phyloP scores from a whole-genome alignment of 108 stramenopile species.

The Discostella stelligeroides region DNA sequence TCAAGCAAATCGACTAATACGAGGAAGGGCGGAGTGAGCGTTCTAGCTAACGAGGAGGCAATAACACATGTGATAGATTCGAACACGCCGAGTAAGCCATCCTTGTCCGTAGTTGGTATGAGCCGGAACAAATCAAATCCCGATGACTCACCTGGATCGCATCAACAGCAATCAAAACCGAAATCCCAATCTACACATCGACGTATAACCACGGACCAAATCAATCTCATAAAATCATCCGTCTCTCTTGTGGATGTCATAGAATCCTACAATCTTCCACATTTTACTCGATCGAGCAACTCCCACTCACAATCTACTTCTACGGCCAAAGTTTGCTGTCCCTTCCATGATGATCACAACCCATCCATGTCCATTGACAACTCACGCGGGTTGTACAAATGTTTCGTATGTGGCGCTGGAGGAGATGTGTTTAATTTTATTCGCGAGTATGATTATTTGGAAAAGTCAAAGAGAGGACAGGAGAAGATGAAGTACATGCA shows the following conservation, averaged over 20 bases:
- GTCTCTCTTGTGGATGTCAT: constrained; percentile 61
- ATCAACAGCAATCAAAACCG: neutral
- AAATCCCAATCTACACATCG: neutral
- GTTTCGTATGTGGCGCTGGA: constrained; percentile 93
- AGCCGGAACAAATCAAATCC: neutral
- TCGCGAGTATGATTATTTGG: constrained; percentile 61
- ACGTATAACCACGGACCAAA: constrained; percentile 45
- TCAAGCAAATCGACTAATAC: too few species aligned
- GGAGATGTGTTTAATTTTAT: constrained; percentile 91
- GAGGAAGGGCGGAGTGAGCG: too few species aligned
- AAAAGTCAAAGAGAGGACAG: constrained; percentile 20
- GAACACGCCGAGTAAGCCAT: neutral
- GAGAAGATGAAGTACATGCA: constrained; percentile 72
- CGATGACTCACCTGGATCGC: constrained; percentile 1
- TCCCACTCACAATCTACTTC: constrained; percentile 7
- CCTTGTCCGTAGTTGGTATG: neutral
- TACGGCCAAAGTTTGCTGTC: constrained; percentile 79
- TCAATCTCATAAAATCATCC: constrained; percentile 56
- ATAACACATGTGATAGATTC: neutral
- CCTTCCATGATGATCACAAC: constrained; percentile 92
- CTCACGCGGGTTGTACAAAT: constrained; percentile 83
- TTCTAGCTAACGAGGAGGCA: too few species aligned
- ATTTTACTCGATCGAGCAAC: constrained; percentile 51
- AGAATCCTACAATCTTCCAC: constrained; percentile 64
- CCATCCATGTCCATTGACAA: constrained; percentile 84